phyloP scores from a whole-genome alignment of 192 early-diverging fungal genomes.

The Coemansia furcata region DNA sequence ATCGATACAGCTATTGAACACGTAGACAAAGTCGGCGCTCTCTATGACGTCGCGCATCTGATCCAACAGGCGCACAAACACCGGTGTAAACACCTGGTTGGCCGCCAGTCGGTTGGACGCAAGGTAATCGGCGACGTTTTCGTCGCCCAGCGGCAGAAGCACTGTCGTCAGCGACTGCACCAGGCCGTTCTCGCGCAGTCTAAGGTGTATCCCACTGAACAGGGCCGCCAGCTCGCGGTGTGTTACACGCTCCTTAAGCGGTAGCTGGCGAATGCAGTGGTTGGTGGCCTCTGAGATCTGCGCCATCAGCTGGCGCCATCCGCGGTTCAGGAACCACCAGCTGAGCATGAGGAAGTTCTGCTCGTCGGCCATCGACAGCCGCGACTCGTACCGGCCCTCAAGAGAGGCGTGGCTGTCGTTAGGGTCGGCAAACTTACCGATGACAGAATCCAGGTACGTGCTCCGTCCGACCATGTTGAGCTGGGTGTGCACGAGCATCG shows the following conservation, averaged over 20 bases:
- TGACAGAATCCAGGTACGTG: slow-evolving; percentile 79
- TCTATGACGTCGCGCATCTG: slow-evolving; percentile 90
- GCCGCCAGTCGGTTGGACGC: slow-evolving; percentile 39
- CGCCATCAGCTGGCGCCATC: slow-evolving; percentile 74
- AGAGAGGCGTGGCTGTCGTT: slow-evolving; percentile 13
- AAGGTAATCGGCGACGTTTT: slow-evolving; percentile 31
- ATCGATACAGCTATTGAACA: slow-evolving; percentile 48
- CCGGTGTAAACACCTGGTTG: slow-evolving; percentile 55
- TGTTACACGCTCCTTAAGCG: slow-evolving; percentile 63
- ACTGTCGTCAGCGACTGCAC: slow-evolving; percentile 20
- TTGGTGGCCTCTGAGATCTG: slow-evolving; percentile 58
- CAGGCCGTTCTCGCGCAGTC: slow-evolving; percentile 53
- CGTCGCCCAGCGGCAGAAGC: slow-evolving; percentile 43
- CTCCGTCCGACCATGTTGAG: slow-evolving; percentile 88
- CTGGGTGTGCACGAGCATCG: slow-evolving; percentile 81
- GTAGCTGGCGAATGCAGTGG: slow-evolving; percentile 39
- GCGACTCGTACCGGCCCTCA: slow-evolving; percentile 30
- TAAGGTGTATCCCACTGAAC: slow-evolving; percentile 54
- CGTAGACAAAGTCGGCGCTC: slow-evolving; percentile 46
- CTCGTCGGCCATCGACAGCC: slow-evolving; percentile 55
- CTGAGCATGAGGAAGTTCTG: slow-evolving; percentile 84
- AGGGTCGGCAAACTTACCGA: slow-evolving; percentile 26
- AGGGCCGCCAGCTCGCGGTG: slow-evolving; percentile 61
- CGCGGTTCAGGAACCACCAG: slow-evolving; percentile 90
- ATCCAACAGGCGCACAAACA: slow-evolving; percentile 72